phyloP scores from a whole-genome alignment of 345 rosid genomes.

The Eucalyptus sideroxylon region DNA sequence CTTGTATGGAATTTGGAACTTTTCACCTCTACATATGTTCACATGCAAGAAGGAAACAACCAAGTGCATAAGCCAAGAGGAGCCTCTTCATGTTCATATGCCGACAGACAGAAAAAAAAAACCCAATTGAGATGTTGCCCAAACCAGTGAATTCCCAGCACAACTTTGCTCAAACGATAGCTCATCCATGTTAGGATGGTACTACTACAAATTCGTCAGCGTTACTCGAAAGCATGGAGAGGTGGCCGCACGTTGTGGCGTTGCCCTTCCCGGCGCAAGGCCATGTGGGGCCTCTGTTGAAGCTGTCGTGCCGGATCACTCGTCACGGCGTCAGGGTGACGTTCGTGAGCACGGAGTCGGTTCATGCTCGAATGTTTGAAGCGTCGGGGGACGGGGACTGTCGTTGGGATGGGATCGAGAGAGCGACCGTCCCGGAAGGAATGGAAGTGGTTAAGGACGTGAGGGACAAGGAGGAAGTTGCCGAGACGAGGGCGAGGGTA shows the following conservation, averaged over 20 bases:
- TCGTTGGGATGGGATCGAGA: neutral
- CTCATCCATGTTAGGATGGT: neutral
- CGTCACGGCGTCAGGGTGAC: constrained; percentile 19
- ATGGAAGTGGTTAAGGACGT: neutral
- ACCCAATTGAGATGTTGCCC: neutral
- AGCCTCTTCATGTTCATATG: neutral
- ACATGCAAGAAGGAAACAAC: neutral
- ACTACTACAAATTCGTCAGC: neutral
- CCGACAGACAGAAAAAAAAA: neutral
- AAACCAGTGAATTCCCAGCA: neutral
- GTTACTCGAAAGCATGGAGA: neutral
- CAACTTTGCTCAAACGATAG: neutral
- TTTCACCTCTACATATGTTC: too few relatives aligned
- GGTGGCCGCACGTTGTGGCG: constrained; percentile 1
- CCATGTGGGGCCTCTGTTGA: constrained; percentile 15
- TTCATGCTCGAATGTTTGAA: neutral
- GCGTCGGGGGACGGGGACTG: neutral
- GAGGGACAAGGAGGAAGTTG: neutral
- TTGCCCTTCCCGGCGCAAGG: constrained; percentile 18
- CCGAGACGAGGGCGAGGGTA: neutral
- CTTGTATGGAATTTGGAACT: too few relatives aligned
- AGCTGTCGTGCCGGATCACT: constrained; percentile 9
- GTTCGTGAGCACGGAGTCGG: constrained; percentile 4
- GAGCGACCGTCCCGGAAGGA: constrained; percentile 4
- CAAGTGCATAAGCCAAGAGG: neutral